Conservation (phyloP, 31 red algal genomes). For the Pterothamnion heteromorphum region DNA sequence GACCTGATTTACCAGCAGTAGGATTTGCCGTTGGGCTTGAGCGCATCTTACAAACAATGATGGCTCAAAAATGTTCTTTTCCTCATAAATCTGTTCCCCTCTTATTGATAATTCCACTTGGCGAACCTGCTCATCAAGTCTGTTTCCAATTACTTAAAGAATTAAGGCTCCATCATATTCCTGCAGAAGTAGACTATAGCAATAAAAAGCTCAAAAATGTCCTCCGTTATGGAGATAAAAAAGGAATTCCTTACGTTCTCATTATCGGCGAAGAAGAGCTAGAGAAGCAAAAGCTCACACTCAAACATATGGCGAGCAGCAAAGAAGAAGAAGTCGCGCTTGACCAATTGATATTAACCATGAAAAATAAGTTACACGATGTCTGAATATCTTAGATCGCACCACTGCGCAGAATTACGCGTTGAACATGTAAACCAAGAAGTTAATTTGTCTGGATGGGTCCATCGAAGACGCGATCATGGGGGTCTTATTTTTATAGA, state of each 20-base stretch:
- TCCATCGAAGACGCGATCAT: conserved; percentile 83
- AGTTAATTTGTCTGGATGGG: conserved; percentile 73
- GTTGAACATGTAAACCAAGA: not conserved
- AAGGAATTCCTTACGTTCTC: too few species aligned
- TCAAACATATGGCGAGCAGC: not conserved
- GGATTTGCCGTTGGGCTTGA: conserved; percentile 64
- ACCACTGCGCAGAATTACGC: not conserved
- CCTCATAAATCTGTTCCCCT: too few species aligned
- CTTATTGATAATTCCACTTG: too few species aligned
- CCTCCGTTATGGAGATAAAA: too few species aligned
- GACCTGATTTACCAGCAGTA: too few species aligned
- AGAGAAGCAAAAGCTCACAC: too few species aligned
- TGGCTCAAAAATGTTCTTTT: too few species aligned
- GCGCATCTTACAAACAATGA: too few species aligned
- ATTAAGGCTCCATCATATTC: not conserved
- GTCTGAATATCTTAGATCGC: not conserved
- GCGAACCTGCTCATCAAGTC: not conserved
- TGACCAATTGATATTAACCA: not conserved
- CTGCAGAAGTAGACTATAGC: too few species aligned
- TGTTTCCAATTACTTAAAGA: not conserved
- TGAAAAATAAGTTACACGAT: too few species aligned
- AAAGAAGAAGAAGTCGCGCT: not conserved
- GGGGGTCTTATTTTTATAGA: conserved; percentile 88
- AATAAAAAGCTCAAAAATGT: too few species aligned
- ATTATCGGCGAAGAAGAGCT: too few species aligned